A percentile compares a stretch with the other conserved stretches of the same genome.
These are phyloP conservation scores for Salix exigua DNA, from an alignment of 345 rosid species.

Conservation along the genomic window DNA sequence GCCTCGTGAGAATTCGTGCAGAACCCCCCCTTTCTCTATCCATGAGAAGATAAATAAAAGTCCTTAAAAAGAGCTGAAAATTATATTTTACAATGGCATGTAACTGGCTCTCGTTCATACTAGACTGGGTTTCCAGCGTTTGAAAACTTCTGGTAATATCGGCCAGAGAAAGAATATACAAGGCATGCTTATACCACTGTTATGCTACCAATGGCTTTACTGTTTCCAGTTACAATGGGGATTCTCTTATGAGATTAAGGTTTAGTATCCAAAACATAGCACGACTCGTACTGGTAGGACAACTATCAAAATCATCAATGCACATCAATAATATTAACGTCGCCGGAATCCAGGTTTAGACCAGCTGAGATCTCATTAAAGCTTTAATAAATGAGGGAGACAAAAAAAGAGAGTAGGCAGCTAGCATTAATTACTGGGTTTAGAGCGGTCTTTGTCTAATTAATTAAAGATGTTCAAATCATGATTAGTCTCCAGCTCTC, in stretches of 20 bases:
- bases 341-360: not conserved
- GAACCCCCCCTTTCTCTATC: constrained; percentile 35
- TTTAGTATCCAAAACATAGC: not conserved
- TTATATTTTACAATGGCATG: not conserved
- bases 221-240: too few species aligned
- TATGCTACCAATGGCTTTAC: constrained; percentile 11
- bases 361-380: not conserved
- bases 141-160: not conserved
- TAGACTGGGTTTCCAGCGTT: not conserved
- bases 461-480: not conserved
- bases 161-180: not conserved
- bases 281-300: not conserved
- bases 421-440: not conserved
- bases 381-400: not conserved
- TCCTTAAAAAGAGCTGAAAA: not conserved
- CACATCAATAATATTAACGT: not conserved
- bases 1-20: constrained; percentile 26
- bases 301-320: not conserved
- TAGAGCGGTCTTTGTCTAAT: not conserved
- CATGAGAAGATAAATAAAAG: constrained; percentile 25
- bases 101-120: not conserved
- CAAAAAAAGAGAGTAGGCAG: not conserved
- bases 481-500: too few species aligned
- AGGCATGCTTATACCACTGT: not conserved
- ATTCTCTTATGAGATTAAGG: not conserved